Evolutionary conservation across 805 yeast species (phyloP).

Genomic region (Metschnikowia borealis): DNA sequence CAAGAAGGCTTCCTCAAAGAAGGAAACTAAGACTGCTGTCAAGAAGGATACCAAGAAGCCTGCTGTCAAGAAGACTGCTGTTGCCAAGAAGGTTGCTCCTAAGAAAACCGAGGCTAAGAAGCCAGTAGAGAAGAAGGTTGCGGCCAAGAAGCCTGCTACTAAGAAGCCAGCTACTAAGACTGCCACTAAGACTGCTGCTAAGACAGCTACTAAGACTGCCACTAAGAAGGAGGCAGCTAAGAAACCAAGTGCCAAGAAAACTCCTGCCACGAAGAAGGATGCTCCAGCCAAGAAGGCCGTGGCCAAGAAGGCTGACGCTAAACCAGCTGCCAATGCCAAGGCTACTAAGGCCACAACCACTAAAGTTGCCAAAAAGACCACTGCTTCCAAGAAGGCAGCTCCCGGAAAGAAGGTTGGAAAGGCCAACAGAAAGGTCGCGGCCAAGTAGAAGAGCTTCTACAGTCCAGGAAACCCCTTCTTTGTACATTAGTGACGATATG

Average conservation of each 20-base stretch:
- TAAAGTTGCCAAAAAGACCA: not conserved
- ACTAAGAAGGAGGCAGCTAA: not conserved
- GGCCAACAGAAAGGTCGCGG: conserved; percentile 1
- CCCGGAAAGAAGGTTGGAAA: not conserved
- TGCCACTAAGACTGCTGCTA: not conserved
- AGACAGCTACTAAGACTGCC: not conserved
- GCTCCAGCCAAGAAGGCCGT: not conserved
- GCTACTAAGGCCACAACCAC: not conserved
- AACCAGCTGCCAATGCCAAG: not conserved
- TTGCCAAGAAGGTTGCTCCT: conserved; percentile 59
- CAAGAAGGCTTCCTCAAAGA: conserved; percentile 5
- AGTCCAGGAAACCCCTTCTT: conserved; percentile 3
- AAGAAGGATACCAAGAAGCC: conserved; percentile 34
- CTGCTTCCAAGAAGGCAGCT: not conserved
- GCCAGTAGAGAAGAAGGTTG: not conserved
- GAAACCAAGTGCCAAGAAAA: not conserved
- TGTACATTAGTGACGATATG: conserved; percentile 12
- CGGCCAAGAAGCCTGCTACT: not conserved
- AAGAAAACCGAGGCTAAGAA: conserved; percentile 10
- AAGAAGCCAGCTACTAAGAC: conserved; percentile 60
- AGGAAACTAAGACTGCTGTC: not conserved
- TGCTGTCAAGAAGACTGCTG: not conserved
- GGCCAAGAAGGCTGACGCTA: not conserved
- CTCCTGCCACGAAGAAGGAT: not conserved
- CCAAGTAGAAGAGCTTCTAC: conserved; percentile 2